Percentiles rank a stretch among this genome's conserved stretches.
These are phyloP conservation scores for Cyclotella baltica DNA, from an alignment of 108 stramenopile genomes.

Conservation along the genomic window DNA sequence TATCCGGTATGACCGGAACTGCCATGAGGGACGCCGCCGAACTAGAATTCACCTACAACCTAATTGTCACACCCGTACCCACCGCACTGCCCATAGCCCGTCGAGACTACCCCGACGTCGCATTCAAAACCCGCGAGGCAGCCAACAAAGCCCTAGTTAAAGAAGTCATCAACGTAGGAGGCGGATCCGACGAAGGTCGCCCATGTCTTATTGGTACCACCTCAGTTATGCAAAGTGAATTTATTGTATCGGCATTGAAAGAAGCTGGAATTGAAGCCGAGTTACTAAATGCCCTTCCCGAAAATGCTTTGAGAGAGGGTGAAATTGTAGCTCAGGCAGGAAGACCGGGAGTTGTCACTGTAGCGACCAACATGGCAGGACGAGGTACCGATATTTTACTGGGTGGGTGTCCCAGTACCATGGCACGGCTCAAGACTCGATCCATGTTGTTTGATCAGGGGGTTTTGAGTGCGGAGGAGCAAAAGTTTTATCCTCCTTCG, in stretches of 20 bases:
- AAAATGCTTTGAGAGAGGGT: slow-evolving; percentile 91
- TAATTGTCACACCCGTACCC: slow-evolving; percentile 87
- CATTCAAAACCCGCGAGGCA: slow-evolving; percentile 91
- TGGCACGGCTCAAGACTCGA: slow-evolving; percentile 84
- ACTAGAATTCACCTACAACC: slow-evolving; percentile 85
- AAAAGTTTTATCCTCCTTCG: slow-evolving; percentile 68
- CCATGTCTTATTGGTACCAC: slow-evolving; percentile 96
- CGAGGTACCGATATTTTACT: slow-evolving; percentile 96
- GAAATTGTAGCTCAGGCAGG: slow-evolving; percentile 97
- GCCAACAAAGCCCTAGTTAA: slow-evolving; percentile 85
- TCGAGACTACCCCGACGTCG: slow-evolving; percentile 93
- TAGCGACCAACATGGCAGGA: slow-evolving; percentile 98
- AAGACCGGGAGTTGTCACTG: slow-evolving; percentile 92
- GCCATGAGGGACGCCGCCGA: slow-evolving; percentile 91
- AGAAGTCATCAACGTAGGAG: slow-evolving; percentile 82
- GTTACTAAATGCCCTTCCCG: slow-evolving; percentile 93
- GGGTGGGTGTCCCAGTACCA: slow-evolving; percentile 92
- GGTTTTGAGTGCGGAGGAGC: slow-evolving; percentile 66
- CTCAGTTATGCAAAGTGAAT: slow-evolving; percentile 90
- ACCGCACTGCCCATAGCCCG: slow-evolving; percentile 94
- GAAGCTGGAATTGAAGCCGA: slow-evolving; percentile 87
- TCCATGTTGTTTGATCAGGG: slow-evolving; percentile 74
- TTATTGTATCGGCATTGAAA: slow-evolving; percentile 75
- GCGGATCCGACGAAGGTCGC: slow-evolving; percentile 73
- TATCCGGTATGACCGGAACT: slow-evolving; percentile 96